Conservation (phyloP, 805 yeast species). For the Lachancea sp. region DNA sequence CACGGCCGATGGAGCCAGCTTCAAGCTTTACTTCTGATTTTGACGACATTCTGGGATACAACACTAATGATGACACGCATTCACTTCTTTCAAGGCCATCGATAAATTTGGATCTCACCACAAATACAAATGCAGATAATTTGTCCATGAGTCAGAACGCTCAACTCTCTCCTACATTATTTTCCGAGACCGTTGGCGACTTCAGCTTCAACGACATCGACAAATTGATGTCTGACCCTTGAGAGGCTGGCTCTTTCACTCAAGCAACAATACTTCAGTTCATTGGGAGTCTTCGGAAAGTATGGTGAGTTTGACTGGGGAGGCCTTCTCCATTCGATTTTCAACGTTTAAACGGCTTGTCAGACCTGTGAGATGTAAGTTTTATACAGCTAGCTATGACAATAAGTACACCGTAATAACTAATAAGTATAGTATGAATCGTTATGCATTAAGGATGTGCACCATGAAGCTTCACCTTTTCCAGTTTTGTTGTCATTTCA, state of each 20-base stretch:
- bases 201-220: constrained; percentile 28
- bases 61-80: constrained; percentile 4
- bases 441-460: neutral
- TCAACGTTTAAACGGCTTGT: too few species aligned
- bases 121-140: constrained; percentile 1
- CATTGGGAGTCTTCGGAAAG: too few species aligned
- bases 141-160: neutral
- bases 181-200: constrained; percentile 20
- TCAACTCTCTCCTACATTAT: constrained; percentile 14
- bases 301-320: too few species aligned
- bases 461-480: constrained; percentile 10
- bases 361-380: too few species aligned
- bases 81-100: constrained; percentile 4
- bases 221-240: constrained; percentile 24
- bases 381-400: too few species aligned
- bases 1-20: constrained; percentile 7
- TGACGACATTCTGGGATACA: constrained; percentile 9
- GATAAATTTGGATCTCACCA: neutral
- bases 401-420: neutral
- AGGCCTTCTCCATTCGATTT: too few species aligned
- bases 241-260: neutral
- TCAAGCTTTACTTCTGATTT: constrained; percentile 9
- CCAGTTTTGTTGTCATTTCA: constrained; percentile 13
- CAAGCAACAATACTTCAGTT: neutral
- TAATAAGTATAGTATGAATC: constrained; percentile 1